Conservation (phyloP, 2,329 filamentous ascomycete genomes). For the Nemania sp. region DNA sequence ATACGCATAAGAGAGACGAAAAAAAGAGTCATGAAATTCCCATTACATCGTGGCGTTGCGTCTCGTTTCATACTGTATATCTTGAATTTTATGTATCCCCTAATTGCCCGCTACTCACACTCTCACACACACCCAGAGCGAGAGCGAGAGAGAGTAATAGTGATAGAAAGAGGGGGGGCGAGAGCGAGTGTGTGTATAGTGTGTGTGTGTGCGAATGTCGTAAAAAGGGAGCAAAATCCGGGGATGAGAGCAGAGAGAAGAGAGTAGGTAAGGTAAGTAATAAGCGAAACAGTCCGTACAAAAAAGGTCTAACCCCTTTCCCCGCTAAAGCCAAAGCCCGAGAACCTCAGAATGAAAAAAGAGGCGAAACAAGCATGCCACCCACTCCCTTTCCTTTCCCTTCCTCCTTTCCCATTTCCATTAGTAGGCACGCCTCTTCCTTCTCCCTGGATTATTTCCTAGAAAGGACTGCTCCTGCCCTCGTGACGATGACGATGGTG, state of each 20-base stretch:
- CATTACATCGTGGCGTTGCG: background rate
- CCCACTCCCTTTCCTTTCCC: background rate
- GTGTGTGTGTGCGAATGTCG: too few species aligned
- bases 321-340: background rate
- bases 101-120: too few species aligned
- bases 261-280: too few species aligned
- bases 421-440: background rate
- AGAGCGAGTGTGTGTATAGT: background rate
- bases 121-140: background rate
- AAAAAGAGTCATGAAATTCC: background rate
- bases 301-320: background rate
- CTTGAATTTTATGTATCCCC: slow-evolving; percentile 18
- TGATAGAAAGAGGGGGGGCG: too few species aligned
- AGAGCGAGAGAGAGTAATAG: too few species aligned
- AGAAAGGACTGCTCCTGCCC: slow-evolving; percentile 11
- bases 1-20: background rate
- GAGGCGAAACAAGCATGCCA: slow-evolving; percentile 6
- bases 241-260: too few species aligned
- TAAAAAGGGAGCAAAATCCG: too few species aligned
- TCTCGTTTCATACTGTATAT: too few species aligned
- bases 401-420: background rate
- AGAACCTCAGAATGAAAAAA: background rate
- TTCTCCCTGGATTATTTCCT: background rate
- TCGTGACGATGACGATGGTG: background rate
- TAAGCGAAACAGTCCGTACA: too few species aligned